Conservation (phyloP, 345 rosid species). For the Arabis alpina region DNA sequence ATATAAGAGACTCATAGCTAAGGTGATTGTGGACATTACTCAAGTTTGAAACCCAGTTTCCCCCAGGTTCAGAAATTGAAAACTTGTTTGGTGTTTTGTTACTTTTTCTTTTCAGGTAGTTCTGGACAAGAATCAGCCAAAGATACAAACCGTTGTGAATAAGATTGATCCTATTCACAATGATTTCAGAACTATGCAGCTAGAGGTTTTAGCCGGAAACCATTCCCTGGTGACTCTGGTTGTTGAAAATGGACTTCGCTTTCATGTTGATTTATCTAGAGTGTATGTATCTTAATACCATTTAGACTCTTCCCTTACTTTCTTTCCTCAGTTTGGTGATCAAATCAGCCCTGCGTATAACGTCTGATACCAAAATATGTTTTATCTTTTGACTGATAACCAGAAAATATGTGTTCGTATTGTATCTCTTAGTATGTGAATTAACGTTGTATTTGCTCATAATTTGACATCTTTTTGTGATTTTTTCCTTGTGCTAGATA, state of each 20-base stretch:
- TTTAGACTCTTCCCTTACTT: background rate
- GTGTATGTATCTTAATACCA: slow-evolving; percentile 57
- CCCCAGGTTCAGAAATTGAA: slow-evolving; percentile 18
- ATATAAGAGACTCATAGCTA: slow-evolving; percentile 71
- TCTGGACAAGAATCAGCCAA: slow-evolving; percentile 85
- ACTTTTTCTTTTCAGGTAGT: slow-evolving; percentile 62
- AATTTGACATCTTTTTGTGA: slow-evolving; percentile 18
- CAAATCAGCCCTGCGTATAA: background rate
- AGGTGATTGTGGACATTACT: slow-evolving; percentile 50
- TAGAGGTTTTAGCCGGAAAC: slow-evolving; percentile 95
- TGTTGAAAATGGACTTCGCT: slow-evolving; percentile 87
- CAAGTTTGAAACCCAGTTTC: background rate
- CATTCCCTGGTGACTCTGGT: slow-evolving; percentile 83
- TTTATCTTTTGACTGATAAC: background rate
- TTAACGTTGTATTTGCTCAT: slow-evolving; percentile 2
- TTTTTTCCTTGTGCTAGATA: slow-evolving; percentile 56
- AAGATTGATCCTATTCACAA: slow-evolving; percentile 74
- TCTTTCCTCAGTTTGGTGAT: background rate
- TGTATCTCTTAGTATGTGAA: background rate
- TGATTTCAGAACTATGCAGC: slow-evolving; percentile 88
- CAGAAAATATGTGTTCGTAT: background rate
- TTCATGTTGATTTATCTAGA: slow-evolving; percentile 81
- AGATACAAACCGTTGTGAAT: slow-evolving; percentile 90
- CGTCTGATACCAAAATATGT: background rate
- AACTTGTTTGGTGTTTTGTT: background rate